Percentiles rank a stretch among this genome's conserved stretches.
Evolutionary conservation across 257 asterid species (phyloP).

Genomic region (Solanum commersonii): DNA sequence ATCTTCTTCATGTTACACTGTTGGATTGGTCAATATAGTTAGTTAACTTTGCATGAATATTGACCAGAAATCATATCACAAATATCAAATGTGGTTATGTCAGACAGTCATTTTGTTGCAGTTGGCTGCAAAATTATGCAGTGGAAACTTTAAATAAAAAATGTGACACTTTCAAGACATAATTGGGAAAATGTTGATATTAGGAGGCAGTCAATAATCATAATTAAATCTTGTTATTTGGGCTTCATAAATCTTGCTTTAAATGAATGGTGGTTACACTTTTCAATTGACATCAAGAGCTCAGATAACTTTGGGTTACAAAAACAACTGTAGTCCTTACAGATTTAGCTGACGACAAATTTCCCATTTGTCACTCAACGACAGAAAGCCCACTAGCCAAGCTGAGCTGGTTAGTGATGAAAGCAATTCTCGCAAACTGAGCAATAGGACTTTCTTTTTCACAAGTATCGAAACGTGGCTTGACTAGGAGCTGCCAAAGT

Average conservation of each 20-base stretch:
- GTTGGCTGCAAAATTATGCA: neutral
- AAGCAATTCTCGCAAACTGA: neutral
- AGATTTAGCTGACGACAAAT: neutral
- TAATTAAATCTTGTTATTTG: neutral
- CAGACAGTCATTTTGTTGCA: neutral
- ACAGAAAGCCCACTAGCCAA: neutral
- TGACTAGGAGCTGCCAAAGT: no score
- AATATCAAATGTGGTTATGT: neutral
- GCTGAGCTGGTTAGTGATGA: neutral
- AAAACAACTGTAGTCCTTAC: neutral
- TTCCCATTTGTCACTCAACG: neutral
- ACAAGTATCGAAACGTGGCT: no score
- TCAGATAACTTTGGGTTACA: neutral
- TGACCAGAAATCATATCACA: neutral
- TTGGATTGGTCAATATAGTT: neutral
- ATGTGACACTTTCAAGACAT: neutral
- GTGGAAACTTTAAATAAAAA: neutral
- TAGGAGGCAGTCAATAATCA: neutral
- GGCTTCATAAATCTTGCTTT: neutral
- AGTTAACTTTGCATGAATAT: neutral
- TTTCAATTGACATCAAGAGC: neutral
- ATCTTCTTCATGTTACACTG: neutral
- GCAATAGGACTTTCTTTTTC: neutral
- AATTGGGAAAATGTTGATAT: neutral
- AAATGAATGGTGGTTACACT: neutral